Evolutionary conservation across 495 filamentous ascomycete genomes (phyloP).

Genomic region (Hypoxylon intermedium): DNA sequence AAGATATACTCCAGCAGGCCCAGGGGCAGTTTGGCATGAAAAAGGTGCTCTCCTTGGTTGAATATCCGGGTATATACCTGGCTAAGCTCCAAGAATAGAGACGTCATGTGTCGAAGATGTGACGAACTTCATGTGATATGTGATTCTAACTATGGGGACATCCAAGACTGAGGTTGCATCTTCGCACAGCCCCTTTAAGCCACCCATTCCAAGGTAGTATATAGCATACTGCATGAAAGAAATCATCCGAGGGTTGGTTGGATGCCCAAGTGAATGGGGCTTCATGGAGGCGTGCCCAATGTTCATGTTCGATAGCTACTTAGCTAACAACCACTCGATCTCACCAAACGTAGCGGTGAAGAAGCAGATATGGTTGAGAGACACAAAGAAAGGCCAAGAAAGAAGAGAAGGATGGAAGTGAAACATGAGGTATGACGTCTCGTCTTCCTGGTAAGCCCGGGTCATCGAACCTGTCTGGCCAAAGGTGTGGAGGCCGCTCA

Average conservation of each 20-base stretch:
- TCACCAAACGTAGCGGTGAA: slow-evolving; percentile 2
- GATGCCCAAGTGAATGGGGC: slow-evolving; percentile 1
- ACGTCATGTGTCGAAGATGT: slow-evolving; percentile 36
- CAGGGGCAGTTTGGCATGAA: not conserved
- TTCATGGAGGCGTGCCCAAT: slow-evolving; percentile 7
- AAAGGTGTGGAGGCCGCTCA: slow-evolving; percentile 5
- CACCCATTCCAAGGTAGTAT: not conserved
- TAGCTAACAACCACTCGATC: slow-evolving; percentile 8
- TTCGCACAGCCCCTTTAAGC: slow-evolving; percentile 22
- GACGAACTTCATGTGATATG: slow-evolving; percentile 38
- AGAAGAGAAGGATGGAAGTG: slow-evolving; percentile 5
- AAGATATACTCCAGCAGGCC: not conserved
- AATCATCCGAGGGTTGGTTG: not conserved
- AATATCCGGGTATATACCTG: not conserved
- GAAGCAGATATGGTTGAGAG: slow-evolving; percentile 1
- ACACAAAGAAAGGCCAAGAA: slow-evolving; percentile 13
- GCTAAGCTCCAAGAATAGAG: slow-evolving; percentile 13
- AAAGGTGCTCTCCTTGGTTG: not conserved
- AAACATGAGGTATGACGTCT: slow-evolving; percentile 36
- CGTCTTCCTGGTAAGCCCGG: slow-evolving; percentile 11
- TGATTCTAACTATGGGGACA: slow-evolving; percentile 16
- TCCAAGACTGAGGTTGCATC: slow-evolving; percentile 10
- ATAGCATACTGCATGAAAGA: not conserved
- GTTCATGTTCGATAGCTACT: slow-evolving; percentile 5
- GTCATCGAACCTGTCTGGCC: slow-evolving; percentile 24